phyloP scores from a whole-genome alignment of 2,329 filamentous ascomycete species.

The Rutstroemia sp. region DNA sequence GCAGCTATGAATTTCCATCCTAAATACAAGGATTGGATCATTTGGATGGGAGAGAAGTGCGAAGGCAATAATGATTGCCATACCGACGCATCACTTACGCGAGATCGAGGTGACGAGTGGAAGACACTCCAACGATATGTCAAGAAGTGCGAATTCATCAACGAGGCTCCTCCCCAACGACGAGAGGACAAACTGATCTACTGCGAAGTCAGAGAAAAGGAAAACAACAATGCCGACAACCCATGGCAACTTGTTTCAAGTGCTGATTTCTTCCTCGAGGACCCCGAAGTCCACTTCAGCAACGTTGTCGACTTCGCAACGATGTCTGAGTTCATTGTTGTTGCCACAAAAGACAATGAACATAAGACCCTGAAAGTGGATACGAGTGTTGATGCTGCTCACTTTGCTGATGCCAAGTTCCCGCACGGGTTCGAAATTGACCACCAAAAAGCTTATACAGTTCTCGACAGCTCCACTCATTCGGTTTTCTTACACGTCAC shows the following conservation, averaged over 20 bases:
- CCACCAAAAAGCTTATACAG: slow-evolving; percentile 79
- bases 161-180: slow-evolving; percentile 47
- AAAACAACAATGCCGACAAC: slow-evolving; percentile 55
- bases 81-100: slow-evolving; percentile 66
- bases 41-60: slow-evolving; percentile 77
- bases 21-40: slow-evolving; percentile 77
- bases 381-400: slow-evolving; percentile 75
- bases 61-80: slow-evolving; percentile 54
- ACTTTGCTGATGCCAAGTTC: slow-evolving; percentile 78
- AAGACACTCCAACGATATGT: slow-evolving; percentile 66
- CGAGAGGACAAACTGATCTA: slow-evolving; percentile 44
- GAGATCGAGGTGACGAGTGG: slow-evolving; percentile 77
- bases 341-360: slow-evolving; percentile 63
- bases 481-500: slow-evolving; percentile 91
- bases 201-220: slow-evolving; percentile 54
- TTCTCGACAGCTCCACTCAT: slow-evolving; percentile 90
- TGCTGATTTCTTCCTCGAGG: slow-evolving; percentile 66
- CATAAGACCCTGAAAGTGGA: slow-evolving; percentile 66
- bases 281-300: slow-evolving; percentile 53
- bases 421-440: slow-evolving; percentile 75
- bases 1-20: slow-evolving; percentile 71
- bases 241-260: slow-evolving; percentile 67
- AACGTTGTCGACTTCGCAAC: slow-evolving; percentile 82
- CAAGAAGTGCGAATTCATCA: slow-evolving; percentile 80
- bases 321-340: slow-evolving; percentile 94